A percentile compares a stretch with the other conserved stretches of the same genome.
Conservation (phyloP, 805 yeast genomes). For the Ascoidea rubescens region DNA sequence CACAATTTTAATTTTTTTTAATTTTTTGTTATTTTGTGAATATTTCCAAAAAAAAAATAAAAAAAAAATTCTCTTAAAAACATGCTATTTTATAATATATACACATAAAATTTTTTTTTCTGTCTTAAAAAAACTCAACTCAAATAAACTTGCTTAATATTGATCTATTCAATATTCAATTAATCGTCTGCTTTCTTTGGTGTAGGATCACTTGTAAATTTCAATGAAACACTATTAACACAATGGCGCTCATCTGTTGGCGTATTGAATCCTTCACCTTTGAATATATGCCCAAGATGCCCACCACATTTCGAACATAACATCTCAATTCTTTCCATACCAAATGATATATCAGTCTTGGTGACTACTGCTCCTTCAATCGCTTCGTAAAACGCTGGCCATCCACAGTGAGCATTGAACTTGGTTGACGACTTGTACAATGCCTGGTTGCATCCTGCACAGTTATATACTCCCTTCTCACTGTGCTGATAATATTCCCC, state of each 20-base stretch:
- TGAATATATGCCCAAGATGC: constrained; percentile 90
- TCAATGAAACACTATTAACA: constrained; percentile 75
- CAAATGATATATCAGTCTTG: constrained; percentile 45
- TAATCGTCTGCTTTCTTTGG: too few relatives aligned
- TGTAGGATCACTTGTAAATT: constrained; percentile 24
- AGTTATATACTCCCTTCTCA: constrained; percentile 51
- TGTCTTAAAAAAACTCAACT: too few relatives aligned
- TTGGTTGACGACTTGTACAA: constrained; percentile 69
- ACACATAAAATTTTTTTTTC: too few relatives aligned
- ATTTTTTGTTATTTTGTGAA: too few relatives aligned
- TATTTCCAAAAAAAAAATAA: too few relatives aligned
- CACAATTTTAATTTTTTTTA: too few relatives aligned
- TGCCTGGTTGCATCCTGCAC: constrained; percentile 80
- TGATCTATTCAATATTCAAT: too few relatives aligned
- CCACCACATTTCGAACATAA: constrained; percentile 82
- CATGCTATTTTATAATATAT: too few relatives aligned
- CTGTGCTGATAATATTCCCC: constrained; percentile 27
- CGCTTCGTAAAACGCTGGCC: constrained; percentile 96
- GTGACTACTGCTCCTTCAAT: constrained; percentile 64
- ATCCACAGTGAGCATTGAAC: constrained; percentile 87
- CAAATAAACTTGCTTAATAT: too few relatives aligned
- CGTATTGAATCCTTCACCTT: constrained; percentile 78
- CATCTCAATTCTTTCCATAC: constrained; percentile 85
- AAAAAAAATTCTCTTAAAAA: too few relatives aligned
- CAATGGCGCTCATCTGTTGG: constrained; percentile 93